Base-by-base conservation (phyloP, 768 basidiomycete genomes). In the Symmetrospora coprosmae region DNA sequence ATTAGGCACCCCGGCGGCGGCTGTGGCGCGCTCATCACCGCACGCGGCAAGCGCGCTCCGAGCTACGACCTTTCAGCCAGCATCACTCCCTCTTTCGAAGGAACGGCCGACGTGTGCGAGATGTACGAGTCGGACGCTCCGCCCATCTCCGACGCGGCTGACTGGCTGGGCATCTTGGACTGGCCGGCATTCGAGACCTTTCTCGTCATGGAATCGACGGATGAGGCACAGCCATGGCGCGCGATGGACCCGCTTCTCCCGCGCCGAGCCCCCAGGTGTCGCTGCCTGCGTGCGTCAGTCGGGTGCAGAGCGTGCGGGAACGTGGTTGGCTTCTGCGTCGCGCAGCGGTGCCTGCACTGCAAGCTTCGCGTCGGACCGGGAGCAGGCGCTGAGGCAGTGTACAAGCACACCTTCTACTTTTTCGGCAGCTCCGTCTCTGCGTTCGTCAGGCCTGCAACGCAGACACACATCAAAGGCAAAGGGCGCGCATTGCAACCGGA, bases 271-370 rank as follows among this genome's bases (percentile, higher is more conserved):
- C n/a, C n/a, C n/a, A n/a, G n/a, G n/a, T 58, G 55, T 46, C 17
- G 41, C 30, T 58, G 55, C 31, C 3, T 34, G 25, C 2, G 33
- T 4, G 55, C 55, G 2, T 21, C 28, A 8, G 30, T 58, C 2
- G 55, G 55, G 41, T 58, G 55, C 30, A 39, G 55, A 23, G 43
- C 16, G 17, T 58, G 55, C 27, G 55, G 55, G 7, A 58, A 58
- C 27, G 31, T 19, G 7, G 43, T 58, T n/a, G 55, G 55, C 5
- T 21, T 31, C 2, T 31, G 41, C 21, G 37, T 27, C 13, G 28
- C 46, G 25, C n/a, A 7, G 9, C 25, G 2, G 7, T 58, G 55
- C 31, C 16, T 14, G 13, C 23, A 28, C 2, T 58, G 55, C 27
- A 39, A 27, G 31, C 37, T 27, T 31, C 31, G 11, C 31, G 7